Evolutionary conservation across 805 yeast species (phyloP).

Genomic region (Schwanniomyces pseudopolymorphus): DNA sequence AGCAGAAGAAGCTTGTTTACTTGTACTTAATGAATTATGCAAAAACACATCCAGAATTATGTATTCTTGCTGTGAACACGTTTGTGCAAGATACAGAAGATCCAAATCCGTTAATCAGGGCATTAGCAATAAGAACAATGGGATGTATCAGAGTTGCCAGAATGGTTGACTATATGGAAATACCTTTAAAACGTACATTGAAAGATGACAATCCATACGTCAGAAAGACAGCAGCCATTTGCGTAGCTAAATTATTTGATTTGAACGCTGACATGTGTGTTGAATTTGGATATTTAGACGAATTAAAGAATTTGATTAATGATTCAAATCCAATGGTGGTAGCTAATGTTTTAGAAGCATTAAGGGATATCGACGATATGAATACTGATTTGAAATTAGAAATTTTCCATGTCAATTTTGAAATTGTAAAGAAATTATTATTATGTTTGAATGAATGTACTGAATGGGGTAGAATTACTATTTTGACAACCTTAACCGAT

Average conservation of each 20-base stretch:
- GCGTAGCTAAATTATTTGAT: constrained; percentile 94
- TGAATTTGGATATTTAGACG: constrained; percentile 81
- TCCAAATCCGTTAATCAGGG: constrained; percentile 93
- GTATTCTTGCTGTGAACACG: constrained; percentile 94
- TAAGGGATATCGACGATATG: constrained; percentile 76
- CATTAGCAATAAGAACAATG: constrained; percentile 97
- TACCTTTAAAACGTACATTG: constrained; percentile 81
- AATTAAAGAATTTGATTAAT: constrained; percentile 62
- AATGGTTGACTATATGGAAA: constrained; percentile 92
- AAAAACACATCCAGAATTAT: constrained; percentile 90
- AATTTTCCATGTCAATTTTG: constrained; percentile 38
- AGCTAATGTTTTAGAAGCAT: constrained; percentile 86
- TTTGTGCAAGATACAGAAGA: constrained; percentile 94
- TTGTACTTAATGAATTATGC: constrained; percentile 96
- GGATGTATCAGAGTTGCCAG: constrained; percentile 95
- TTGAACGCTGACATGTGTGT: constrained; percentile 75
- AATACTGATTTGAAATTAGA: constrained; percentile 48
- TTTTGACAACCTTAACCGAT: constrained; percentile 76
- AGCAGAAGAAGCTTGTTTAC: constrained; percentile 94
- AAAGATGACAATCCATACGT: constrained; percentile 96
- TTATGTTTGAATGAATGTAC: constrained; percentile 94
- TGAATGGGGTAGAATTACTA: constrained; percentile 97
- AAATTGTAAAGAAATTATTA: constrained; percentile 59
- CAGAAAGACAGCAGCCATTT: constrained; percentile 94
- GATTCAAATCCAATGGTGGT: constrained; percentile 97